Percentiles rank a stretch among this genome's conserved stretches.
phyloP scores from a whole-genome alignment of 805 yeast species.

The Cyberlindnera xishuangbannaensis region DNA sequence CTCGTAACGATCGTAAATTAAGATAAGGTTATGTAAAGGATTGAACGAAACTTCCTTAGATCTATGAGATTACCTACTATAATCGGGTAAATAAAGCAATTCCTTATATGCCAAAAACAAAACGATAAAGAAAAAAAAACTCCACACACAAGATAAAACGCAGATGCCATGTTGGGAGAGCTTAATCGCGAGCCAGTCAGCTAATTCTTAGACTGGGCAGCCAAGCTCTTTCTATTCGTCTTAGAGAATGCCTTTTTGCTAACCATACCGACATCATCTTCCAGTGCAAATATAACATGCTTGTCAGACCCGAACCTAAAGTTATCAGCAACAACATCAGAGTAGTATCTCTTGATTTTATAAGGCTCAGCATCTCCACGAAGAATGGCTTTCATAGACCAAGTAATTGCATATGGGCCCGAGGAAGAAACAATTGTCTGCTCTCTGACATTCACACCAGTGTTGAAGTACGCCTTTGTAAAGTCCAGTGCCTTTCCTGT shows the following conservation, averaged over 20 bases:
- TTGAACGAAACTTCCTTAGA: no score
- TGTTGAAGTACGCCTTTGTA: constrained; percentile 73
- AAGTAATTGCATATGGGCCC: constrained; percentile 78
- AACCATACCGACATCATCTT: constrained; percentile 72
- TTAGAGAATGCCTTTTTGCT: constrained; percentile 51
- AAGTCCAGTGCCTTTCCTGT: constrained; percentile 48
- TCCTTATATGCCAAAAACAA: no score
- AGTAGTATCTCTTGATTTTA: constrained; percentile 54
- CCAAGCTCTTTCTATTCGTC: constrained; percentile 46
- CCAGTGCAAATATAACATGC: constrained; percentile 66
- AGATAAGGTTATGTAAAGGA: no score
- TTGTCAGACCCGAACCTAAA: constrained; percentile 70
- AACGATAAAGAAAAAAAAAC: no score
- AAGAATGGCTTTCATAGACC: constrained; percentile 64
- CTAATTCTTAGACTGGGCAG: constrained; percentile 23
- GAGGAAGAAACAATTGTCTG: constrained; percentile 69
- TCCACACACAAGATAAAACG: no score
- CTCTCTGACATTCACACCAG: constrained; percentile 58
- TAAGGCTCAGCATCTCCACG: constrained; percentile 51
- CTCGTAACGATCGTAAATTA: no score
- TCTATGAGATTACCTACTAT: no score
- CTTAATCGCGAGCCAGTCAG: no score
- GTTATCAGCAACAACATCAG: constrained; percentile 66
- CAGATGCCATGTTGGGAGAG: no score
- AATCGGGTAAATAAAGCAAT: no score